These are phyloP conservation scores for Tricholoma sp. DNA, from an alignment of 768 basidiomycete species.

Conservation along the genomic window DNA sequence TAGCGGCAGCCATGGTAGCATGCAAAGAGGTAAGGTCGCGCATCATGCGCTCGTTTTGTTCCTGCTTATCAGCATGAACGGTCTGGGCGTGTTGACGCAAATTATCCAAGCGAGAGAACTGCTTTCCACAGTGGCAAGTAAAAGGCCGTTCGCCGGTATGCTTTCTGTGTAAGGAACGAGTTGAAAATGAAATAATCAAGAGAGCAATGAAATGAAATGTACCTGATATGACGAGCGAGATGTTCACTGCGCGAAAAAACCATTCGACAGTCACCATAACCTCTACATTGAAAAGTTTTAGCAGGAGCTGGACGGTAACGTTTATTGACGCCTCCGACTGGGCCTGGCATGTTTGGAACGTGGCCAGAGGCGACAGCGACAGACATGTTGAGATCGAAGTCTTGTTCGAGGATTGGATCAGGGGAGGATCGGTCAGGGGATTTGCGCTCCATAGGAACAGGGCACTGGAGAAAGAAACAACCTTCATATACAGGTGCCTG, in stretches of 20 bases:
- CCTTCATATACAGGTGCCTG: constrained; percentile 21
- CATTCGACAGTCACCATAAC: constrained; percentile 95
- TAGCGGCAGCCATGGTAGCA: constrained; percentile 67
- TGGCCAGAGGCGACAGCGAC: constrained; percentile 18
- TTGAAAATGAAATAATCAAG: no score
- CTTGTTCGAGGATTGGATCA: constrained; percentile 11
- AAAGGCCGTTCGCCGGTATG: constrained; percentile 98
- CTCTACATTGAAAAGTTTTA: constrained; percentile 93
- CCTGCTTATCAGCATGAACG: constrained; percentile 91
- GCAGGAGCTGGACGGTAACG: constrained; percentile 81
- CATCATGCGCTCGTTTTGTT: constrained; percentile 89
- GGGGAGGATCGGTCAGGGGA: constrained; percentile 26
- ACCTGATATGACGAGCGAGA: constrained; percentile 93
- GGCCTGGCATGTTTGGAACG: constrained; percentile 18
- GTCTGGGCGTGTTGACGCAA: constrained; percentile 96
- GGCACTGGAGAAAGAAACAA: constrained; percentile 5
- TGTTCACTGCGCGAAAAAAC: constrained; percentile 96
- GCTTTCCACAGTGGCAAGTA: constrained; percentile 91
- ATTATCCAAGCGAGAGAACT: constrained; percentile 95
- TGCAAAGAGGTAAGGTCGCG: constrained; percentile 81
- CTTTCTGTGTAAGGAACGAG: constrained; percentile 57
- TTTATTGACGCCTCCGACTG: constrained; percentile 33
- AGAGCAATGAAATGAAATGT: no score
- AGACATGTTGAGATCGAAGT: constrained; percentile 13
- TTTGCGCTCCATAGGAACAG: constrained; percentile 24